Percentiles rank a stretch among this genome's conserved stretches.
Evolutionary conservation across 2,329 filamentous ascomycete species (phyloP).

Genomic region (Botrytis medusae): DNA sequence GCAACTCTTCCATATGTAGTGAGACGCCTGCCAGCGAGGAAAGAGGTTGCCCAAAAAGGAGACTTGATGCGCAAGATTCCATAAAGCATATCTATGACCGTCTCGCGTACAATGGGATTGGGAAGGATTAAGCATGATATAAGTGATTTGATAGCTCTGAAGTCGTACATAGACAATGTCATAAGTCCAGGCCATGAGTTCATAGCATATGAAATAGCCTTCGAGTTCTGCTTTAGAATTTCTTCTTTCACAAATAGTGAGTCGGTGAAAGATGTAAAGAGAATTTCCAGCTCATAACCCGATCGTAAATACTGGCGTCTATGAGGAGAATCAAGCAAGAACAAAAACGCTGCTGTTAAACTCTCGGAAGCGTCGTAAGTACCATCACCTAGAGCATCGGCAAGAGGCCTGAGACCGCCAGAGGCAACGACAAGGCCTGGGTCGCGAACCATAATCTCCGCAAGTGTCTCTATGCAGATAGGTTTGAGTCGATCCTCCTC

Average conservation of each 20-base stretch:
- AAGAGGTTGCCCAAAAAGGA: constrained; percentile 91
- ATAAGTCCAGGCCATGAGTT: constrained; percentile 94
- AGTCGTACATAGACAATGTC: constrained; percentile 83
- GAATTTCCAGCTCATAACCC: constrained; percentile 83
- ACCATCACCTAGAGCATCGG: constrained; percentile 88
- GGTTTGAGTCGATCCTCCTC: constrained; percentile 70
- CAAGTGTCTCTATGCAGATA: constrained; percentile 89
- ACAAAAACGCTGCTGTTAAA: constrained; percentile 81
- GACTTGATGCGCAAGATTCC: constrained; percentile 82
- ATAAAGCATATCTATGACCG: constrained; percentile 86
- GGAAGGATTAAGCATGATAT: constrained; percentile 62
- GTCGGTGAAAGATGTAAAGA: constrained; percentile 93
- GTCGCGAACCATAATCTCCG: constrained; percentile 86
- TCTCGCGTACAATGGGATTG: constrained; percentile 60
- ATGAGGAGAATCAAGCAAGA: constrained; percentile 81
- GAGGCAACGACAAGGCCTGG: constrained; percentile 78
- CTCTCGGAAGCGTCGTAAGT: constrained; percentile 92
- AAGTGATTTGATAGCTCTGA: constrained; percentile 79
- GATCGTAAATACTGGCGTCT: constrained; percentile 80
- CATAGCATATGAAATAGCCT: constrained; percentile 86
- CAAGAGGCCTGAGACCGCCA: constrained; percentile 81
- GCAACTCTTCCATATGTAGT: constrained; percentile 96
- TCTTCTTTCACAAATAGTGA: constrained; percentile 60
- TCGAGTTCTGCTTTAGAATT: constrained; percentile 79
- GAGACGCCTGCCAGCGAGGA: constrained; percentile 84